Evolutionary conservation across 805 yeast genomes (phyloP), one percentile per base, ranked within the genome.

Genomic region (Vanderwaltozyma polyspora): DNA sequence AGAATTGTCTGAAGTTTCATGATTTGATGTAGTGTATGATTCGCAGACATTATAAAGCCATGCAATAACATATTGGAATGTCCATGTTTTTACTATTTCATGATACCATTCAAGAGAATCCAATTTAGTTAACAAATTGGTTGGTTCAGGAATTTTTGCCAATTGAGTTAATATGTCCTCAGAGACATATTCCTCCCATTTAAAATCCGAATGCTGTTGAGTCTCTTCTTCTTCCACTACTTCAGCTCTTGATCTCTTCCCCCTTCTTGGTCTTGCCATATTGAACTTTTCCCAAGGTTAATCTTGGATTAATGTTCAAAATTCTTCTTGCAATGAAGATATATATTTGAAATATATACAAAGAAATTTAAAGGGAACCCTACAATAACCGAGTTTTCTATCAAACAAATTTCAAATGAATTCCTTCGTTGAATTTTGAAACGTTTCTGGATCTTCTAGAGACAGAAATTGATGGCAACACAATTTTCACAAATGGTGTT

Each of bases 41-140:
- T 51, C 51, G 31, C 56, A 49, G 5, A 55, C 59, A 34, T 48
- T 49, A 32, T 52, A 50, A n/a, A 57, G 42, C 57, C 61, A 58
- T 13, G 51, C 43, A 9, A 57, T 42, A 17, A 52, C 51, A 29
- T 49, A 55, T 32, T 58, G 62, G 32, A 52, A 58, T 15, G 42
- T 37, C 61, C 60, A 57, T 7, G 42, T 38, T 6, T n/a, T n/a
- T 5, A 11, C 25, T 25, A 34, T 12, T 18, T 28, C 29, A 15
- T 6, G 8, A 16, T 29, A 34, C 36, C 36, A 34, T 6, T 25
- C 29, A 14, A 11, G 16, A 8, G 32, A 13, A 29, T 4, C 6
- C 12, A 34, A 21, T 16, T 25, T 14, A 6, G 14, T 16, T 14
- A 34, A 19, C 21, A 34, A 25, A 25, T 14, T 15, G 18, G 29